phyloP scores from a whole-genome alignment of 2,329 filamentous ascomycete species.

The Hymenoscyphus infarciens region DNA sequence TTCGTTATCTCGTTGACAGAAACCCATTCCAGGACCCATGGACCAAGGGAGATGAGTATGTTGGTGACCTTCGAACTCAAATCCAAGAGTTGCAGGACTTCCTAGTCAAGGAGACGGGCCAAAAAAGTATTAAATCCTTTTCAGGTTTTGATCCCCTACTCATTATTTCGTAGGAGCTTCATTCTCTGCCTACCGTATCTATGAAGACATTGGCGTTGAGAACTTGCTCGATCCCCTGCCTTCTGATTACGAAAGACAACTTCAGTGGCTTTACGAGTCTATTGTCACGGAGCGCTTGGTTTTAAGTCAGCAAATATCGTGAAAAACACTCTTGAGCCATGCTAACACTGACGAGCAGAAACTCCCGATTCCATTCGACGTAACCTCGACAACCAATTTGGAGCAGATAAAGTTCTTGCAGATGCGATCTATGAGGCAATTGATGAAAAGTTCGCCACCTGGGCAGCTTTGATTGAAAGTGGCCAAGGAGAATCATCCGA shows the following conservation, averaged over 20 bases:
- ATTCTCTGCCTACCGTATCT: background rate
- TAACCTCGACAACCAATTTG: background rate
- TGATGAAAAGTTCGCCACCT: background rate
- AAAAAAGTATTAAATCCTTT: background rate
- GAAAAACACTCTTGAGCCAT: background rate
- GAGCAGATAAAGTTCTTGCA: background rate
- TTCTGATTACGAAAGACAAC: background rate
- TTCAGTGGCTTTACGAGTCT: background rate
- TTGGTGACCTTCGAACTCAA: background rate
- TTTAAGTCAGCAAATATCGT: background rate
- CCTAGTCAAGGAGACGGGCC: background rate
- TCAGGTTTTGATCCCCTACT: background rate
- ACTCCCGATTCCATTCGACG: background rate
- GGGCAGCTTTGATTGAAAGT: background rate
- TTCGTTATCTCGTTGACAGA: background rate
- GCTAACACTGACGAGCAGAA: background rate
- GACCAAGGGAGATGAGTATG: background rate
- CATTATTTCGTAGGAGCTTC: background rate
- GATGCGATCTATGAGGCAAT: background rate
- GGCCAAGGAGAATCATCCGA: background rate
- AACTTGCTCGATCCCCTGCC: background rate
- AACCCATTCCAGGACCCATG: background rate
- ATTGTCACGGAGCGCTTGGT: background rate
- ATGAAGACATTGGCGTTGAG: background rate
- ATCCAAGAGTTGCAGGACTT: background rate